phyloP scores from a whole-genome alignment of 306 rosid genomes.

The Ormosia emarginata region DNA sequence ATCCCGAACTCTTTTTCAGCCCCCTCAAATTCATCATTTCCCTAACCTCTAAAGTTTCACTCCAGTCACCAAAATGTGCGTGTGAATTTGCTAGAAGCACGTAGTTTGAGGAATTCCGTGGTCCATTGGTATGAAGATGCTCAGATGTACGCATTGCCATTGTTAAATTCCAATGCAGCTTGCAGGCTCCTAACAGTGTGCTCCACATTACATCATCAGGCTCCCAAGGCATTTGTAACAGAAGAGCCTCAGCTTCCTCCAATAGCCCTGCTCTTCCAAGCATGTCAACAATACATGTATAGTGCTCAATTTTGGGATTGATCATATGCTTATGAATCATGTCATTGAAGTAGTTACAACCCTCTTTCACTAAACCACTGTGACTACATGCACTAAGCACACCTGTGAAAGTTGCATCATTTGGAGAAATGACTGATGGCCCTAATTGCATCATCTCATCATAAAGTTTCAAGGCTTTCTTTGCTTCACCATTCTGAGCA shows the following conservation, averaged over 20 bases:
- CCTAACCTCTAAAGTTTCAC: background rate
- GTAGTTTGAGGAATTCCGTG: background rate
- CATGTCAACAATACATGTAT: conserved; percentile 39
- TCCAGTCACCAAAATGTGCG: background rate
- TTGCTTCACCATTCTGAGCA: conserved; percentile 18
- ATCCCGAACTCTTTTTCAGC: background rate
- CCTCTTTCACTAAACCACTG: conserved; percentile 27
- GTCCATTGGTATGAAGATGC: too few species aligned
- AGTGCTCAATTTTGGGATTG: conserved; percentile 37
- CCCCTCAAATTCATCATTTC: background rate
- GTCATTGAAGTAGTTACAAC: conserved; percentile 27
- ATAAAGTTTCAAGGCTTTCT: conserved; percentile 1
- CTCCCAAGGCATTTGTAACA: conserved; percentile 32
- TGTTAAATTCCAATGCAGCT: background rate
- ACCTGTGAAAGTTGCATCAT: conserved; percentile 21
- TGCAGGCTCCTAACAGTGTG: conserved; percentile 16
- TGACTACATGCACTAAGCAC: conserved; percentile 38
- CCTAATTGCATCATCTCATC: background rate
- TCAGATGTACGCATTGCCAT: too few species aligned
- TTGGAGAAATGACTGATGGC: background rate
- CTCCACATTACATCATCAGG: conserved; percentile 37
- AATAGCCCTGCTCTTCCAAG: conserved; percentile 32
- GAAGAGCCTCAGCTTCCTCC: conserved; percentile 22
- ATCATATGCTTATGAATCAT: conserved; percentile 24
- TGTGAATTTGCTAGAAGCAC: conserved; percentile 11